These are phyloP conservation scores for Mycena latifolia DNA, from an alignment of 768 basidiomycete species.

Conservation along the genomic window DNA sequence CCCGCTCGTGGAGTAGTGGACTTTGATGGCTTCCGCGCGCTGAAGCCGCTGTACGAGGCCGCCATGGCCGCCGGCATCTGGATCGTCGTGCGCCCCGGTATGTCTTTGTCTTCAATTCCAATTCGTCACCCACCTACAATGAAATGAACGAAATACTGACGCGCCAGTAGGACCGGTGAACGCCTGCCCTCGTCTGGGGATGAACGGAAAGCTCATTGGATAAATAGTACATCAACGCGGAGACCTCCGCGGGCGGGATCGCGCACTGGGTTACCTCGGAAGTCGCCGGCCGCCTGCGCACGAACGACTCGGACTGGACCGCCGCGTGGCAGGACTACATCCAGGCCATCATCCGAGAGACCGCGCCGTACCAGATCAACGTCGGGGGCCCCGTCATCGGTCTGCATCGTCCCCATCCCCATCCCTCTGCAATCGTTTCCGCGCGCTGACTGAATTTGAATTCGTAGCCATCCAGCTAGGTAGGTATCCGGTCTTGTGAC, in stretches of 20 bases:
- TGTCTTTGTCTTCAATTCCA: slow-evolving; percentile 34
- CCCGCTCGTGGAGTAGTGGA: slow-evolving; percentile 82
- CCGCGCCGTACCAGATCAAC: slow-evolving; percentile 75
- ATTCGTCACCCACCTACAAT: not conserved
- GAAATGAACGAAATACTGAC: not conserved
- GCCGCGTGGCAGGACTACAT: slow-evolving; percentile 83
- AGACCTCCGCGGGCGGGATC: slow-evolving; percentile 83
- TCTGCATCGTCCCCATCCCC: slow-evolving; percentile 54
- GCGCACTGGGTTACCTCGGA: slow-evolving; percentile 79
- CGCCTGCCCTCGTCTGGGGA: not conserved
- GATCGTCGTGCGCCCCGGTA: slow-evolving; percentile 84
- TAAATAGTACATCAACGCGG: slow-evolving; percentile 78
- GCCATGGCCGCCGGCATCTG: slow-evolving; percentile 81
- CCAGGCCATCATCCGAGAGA: slow-evolving; percentile 70
- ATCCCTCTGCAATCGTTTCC: slow-evolving; percentile 35
- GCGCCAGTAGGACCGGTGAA: slow-evolving; percentile 50
- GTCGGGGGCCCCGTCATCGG: slow-evolving; percentile 84
- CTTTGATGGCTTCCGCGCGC: slow-evolving; percentile 76
- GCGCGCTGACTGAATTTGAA: no score
- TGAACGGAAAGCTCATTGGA: not conserved
- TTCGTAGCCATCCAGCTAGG: slow-evolving; percentile 27
- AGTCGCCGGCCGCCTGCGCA: slow-evolving; percentile 75
- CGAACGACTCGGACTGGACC: slow-evolving; percentile 78
- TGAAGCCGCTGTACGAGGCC: slow-evolving; percentile 80
- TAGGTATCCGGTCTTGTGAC: not conserved